Evolutionary conservation across 139 green algal species (phyloP), one percentile per base, ranked within the genome.

Genomic region (Tetradesmus obliquus): DNA sequence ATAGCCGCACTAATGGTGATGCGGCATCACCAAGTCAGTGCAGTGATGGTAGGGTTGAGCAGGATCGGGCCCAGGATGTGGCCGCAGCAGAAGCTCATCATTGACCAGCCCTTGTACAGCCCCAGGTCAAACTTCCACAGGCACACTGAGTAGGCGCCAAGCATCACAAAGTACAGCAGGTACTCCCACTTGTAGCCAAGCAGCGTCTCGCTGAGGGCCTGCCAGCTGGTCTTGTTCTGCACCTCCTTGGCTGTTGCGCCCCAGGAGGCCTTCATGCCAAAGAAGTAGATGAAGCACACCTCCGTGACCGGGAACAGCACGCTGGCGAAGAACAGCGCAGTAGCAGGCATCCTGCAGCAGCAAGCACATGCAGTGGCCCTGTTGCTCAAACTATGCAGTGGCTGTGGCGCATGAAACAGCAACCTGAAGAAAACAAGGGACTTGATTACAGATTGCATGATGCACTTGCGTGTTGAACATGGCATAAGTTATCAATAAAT

Each of bases 161-260:
- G 53, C 32, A 84, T n/a, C 0, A 0, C 84, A 69, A 58, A 71
- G 69, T 90, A 90, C 69, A 84, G 8, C 1, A 84, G 53, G 24
- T 90, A 90, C 86, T 90, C 86, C 69, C 72, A 90, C 69, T 83
- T 90, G 66, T 90, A 87, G 17, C 69, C 86, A 19, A 71, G 6
- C 2, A 90, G 45, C 3, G 86, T 90, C 13, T 90, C 69, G 5
- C 4, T 71, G 10, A 90, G 17, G 15, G 86, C 88, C 76, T 86
- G 24, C 51, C n/a, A 87, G 76, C 88, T 87, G 45, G 76, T 84
- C 20, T 54, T 74, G 51, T 91, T 91, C 9, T 3, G 32, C n/a
- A 54, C n/a, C 7, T 15, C 88, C 88, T 91, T 91, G 5, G 55
- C 54, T 74, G 88, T 91, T 4, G 88, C 88, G 15, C 88, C 88